Evolutionary conservation across 1,139 yeast species (phyloP).

Genomic region (Nakaseomyces glabratus): DNA sequence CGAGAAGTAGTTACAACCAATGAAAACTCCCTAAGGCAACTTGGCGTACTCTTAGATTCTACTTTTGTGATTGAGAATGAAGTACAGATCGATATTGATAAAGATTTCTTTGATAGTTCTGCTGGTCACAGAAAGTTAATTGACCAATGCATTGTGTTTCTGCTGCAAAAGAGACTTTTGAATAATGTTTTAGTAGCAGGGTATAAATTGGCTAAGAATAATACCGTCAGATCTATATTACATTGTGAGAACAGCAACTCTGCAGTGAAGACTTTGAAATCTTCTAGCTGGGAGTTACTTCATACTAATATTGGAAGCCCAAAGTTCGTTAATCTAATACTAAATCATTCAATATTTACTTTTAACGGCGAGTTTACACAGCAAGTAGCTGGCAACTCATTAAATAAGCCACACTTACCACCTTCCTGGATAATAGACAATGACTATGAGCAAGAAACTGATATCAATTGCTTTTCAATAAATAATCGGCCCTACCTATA

Average conservation of each 20-base stretch:
- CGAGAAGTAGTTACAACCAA: too few relatives aligned
- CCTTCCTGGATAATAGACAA: constrained; percentile 13
- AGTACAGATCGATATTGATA: neutral
- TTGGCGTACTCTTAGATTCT: neutral
- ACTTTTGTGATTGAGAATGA: constrained; percentile 1
- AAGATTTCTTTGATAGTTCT: neutral
- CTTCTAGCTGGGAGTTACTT: constrained; percentile 20
- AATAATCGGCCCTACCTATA: neutral
- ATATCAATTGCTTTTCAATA: neutral
- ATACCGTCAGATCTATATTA: constrained; percentile 14
- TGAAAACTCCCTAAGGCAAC: too few relatives aligned
- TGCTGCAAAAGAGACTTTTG: constrained; percentile 13
- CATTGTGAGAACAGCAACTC: constrained; percentile 21
- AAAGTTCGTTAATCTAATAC: constrained; percentile 19
- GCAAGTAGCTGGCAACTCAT: constrained; percentile 24
- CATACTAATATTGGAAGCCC: constrained; percentile 22
- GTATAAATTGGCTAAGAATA: constrained; percentile 18
- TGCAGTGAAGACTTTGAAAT: constrained; percentile 17
- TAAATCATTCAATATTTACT: constrained; percentile 21
- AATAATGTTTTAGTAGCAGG: constrained; percentile 26
- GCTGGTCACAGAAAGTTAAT: constrained; percentile 10
- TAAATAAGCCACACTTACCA: constrained; percentile 20
- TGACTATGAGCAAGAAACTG: neutral
- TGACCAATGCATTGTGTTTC: constrained; percentile 19
- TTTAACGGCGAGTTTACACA: constrained; percentile 12